Percentiles rank a stretch among this genome's conserved stretches.
Evolutionary conservation across 2,329 filamentous ascomycete genomes (phyloP).

Genomic region (Aspergillus sp.): DNA sequence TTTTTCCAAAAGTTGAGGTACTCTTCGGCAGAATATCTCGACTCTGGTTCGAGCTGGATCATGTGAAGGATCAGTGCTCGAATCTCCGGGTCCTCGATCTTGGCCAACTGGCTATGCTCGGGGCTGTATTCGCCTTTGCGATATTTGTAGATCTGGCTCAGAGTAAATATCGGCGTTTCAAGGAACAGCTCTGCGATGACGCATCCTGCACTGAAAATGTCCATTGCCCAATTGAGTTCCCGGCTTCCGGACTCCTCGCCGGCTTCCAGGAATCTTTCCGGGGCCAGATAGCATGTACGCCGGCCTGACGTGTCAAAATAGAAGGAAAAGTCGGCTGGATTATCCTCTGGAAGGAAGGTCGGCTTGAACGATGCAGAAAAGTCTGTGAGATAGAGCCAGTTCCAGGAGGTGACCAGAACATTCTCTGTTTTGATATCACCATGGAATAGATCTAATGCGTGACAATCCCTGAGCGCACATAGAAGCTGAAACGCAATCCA

Average conservation of each 20-base stretch:
- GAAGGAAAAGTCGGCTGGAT: conserved; percentile 95
- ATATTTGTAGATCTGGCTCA: conserved; percentile 94
- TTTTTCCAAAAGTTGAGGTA: conserved; percentile 89
- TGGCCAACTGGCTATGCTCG: conserved; percentile 72
- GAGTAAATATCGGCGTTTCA: conserved; percentile 93
- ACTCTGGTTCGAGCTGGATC: conserved; percentile 91
- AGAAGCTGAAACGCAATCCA: conserved; percentile 96
- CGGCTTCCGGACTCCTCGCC: conserved; percentile 64
- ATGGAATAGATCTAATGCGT: conserved; percentile 84
- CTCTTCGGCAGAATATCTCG: conserved; percentile 88
- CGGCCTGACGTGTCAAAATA: conserved; percentile 93
- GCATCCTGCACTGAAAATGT: conserved; percentile 94
- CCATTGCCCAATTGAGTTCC: conserved; percentile 88
- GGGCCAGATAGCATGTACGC: conserved; percentile 90
- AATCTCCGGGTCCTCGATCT: conserved; percentile 84
- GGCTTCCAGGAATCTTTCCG: conserved; percentile 80
- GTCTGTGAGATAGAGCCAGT: conserved; percentile 97
- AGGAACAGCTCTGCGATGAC: conserved; percentile 96
- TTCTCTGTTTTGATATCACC: conserved; percentile 99
- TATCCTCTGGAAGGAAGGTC: conserved; percentile 89
- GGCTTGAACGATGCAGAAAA: conserved; percentile 97
- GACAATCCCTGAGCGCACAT: conserved; percentile 88
- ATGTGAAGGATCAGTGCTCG: conserved; percentile 90
- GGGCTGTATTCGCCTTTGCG: conserved; percentile 91
- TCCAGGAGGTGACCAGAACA: conserved; percentile 95